Base-by-base conservation (phyloP, 768 basidiomycete genomes). In the Tricholoma flavovirens region DNA sequence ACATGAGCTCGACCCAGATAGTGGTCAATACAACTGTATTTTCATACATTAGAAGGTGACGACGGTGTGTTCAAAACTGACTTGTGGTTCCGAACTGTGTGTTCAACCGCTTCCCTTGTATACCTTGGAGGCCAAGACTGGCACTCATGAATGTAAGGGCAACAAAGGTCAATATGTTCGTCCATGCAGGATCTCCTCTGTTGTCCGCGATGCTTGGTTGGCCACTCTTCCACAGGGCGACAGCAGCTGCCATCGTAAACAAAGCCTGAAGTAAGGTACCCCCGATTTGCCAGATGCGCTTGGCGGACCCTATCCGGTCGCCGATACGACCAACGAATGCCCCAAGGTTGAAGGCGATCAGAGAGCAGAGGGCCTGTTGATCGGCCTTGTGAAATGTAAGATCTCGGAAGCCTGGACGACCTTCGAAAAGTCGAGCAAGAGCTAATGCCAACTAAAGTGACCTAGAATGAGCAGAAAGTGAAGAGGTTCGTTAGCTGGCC, bases 1-100 rank as follows among this genome's bases (percentile, higher is more conserved):
- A 84, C 78, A 89, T 79, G 49, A 94, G 80, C 62, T 94, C 92
- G 61, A 91, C 90, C 90, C 90, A 94, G 56, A 92, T 81, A 17
- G 88, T 90, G 14, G 92, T 94, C 9, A 94, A 76, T 38, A 93
- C 89, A 59, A 92, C 88, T 84, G 66, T 21, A 49, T 26, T 30
- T 30, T 22, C 15, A 49, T 26, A 26, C 15, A 0, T 49, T n/a
- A 49, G 29, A 24, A 15, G 10, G 14, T 60, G 26, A 11, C 52
- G 15, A 14, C 21, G 30, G 36, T 17, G 7, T 7, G 9, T 30
- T 17, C 46, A 29, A 30, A 51, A 19, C 71, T 22, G 45, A 87
- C 87, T 84, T n/a, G 86, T 88, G 0, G 86, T 87, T n/a, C 85
- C 83, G 65, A 88, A 92, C 66, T 90, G 86, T 7, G 86, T 87